Percentiles rank a stretch among this genome's conserved stretches.
phyloP scores from a whole-genome alignment of 208 protist genomes.

The Leishmania tropica region DNA sequence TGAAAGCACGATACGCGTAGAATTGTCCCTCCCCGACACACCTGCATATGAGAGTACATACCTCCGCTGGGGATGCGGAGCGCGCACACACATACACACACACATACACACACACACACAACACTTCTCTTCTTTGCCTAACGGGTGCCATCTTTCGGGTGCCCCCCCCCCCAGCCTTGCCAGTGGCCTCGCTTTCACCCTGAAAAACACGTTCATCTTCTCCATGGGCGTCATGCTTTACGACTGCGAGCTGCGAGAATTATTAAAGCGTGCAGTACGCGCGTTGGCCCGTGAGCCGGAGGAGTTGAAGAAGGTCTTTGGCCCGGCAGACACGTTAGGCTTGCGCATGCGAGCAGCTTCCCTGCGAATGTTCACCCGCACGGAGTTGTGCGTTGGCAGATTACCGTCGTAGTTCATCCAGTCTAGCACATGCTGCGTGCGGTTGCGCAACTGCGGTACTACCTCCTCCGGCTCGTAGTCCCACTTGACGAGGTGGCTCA shows the following conservation, averaged over 20 bases:
- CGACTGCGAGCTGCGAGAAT: constrained; percentile 8
- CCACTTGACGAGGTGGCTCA: constrained; percentile 85
- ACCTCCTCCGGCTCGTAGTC: constrained; percentile 73
- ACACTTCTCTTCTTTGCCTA: not conserved
- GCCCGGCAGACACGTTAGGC: constrained; percentile 50
- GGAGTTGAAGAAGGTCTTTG: constrained; percentile 86
- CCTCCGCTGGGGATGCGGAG: not conserved
- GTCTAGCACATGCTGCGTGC: constrained; percentile 76
- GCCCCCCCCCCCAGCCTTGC: not conserved
- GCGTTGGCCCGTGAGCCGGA: constrained; percentile 81
- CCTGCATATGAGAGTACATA: not conserved
- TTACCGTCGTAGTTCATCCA: constrained; percentile 91
- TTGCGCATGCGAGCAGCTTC: constrained; percentile 67
- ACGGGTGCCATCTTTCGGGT: not conserved
- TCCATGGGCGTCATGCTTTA: not conserved
- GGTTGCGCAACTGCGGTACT: constrained; percentile 49
- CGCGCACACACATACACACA: no score
- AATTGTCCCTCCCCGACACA: not conserved
- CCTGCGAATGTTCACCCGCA: constrained; percentile 73
- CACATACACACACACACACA: not conserved
- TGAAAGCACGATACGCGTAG: not conserved
- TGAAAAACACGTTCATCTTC: not conserved
- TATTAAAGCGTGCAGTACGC: constrained; percentile 62
- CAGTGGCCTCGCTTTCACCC: not conserved
- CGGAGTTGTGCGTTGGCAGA: constrained; percentile 76